Base-by-base conservation (phyloP, 805 yeast species). In the Teunomyces gatunensis region DNA sequence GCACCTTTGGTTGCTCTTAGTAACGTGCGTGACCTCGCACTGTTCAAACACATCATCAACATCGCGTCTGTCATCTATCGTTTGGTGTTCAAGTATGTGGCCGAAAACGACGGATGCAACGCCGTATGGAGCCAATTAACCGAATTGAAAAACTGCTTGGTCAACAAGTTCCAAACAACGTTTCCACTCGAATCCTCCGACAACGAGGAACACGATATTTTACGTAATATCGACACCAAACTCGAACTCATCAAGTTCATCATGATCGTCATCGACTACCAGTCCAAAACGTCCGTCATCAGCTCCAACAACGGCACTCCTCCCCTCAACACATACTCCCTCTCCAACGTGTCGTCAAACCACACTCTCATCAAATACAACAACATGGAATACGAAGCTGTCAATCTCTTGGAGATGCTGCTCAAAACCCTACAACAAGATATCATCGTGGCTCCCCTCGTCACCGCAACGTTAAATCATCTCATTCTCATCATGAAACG, bases 181-280 rank as follows among this genome's bases (percentile, higher is more conserved):
- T 82, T 73, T 54, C 89, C 89, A 3, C 71, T 81, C 47, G 63
- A 68, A 17, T 65, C 74, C 12, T 65, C 73, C 15, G 80, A 74
- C 46, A 69, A 73, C 47, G 68, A 66, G 18, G 87, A 79, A 50
- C 71, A 73, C 32, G 83, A 80, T 54, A 55, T 65, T 27, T 58
- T 69, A 30, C 75, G 83, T 61, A 77, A 81, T 41, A 64, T 82
- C 33, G 81, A 85, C 11, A 69, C 83, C 41, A 82, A 79, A 62
- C 67, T 87, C n/a, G 84, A 91, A 25, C 72, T 85, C n/a, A 70
- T 85, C 45, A 88, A 86, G 64, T 82, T 91, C 49, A 78, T 89
- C 9, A 81, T 65, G 47, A 55, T 67, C 5, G 72, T 73, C 6
- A 68, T 76, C 33, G 77, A 74, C 54, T 69, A 73, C 47, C 76